A percentile compares a stretch with the other conserved stretches of the same genome.
phyloP scores from a whole-genome alignment of 2,329 filamentous ascomycete species.

The Dryadomyces quercivorus region DNA sequence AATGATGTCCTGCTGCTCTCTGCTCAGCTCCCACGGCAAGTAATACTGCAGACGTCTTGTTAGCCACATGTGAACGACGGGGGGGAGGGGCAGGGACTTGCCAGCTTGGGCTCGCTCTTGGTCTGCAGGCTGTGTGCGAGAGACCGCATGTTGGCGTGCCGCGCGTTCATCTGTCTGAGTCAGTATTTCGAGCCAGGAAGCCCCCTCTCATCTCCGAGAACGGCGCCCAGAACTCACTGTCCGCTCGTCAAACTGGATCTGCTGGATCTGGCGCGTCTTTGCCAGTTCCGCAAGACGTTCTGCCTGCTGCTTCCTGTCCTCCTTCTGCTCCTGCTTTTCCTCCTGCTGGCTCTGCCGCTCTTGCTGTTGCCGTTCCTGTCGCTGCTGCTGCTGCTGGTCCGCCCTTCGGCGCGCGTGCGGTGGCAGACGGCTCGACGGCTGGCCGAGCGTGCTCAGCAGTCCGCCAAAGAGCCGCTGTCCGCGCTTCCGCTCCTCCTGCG shows the following conservation, averaged over 20 bases:
- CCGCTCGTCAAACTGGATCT: conserved; percentile 63
- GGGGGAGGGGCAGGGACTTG: conserved; percentile 30
- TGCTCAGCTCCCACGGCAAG: conserved; percentile 65
- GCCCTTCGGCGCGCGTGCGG: conserved; percentile 60
- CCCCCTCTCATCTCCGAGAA: not conserved
- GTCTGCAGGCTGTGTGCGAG: conserved; percentile 66
- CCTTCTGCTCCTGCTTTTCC: conserved; percentile 23
- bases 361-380: conserved; percentile 48
- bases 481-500: conserved; percentile 69
- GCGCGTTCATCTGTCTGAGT: conserved; percentile 52
- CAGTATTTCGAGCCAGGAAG: conserved; percentile 9
- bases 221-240: conserved; percentile 42
- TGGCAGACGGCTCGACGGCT: conserved; percentile 37
- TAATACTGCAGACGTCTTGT: conserved; percentile 51
- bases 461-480: conserved; percentile 79
- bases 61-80: not conserved
- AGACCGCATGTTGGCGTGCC: conserved; percentile 60
- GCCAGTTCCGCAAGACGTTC: conserved; percentile 54
- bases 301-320: conserved; percentile 55
- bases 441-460: conserved; percentile 64
- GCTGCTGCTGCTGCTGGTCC: conserved; percentile 61
- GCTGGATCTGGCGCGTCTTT: conserved; percentile 51
- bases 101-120: conserved; percentile 57
- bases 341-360: conserved; percentile 39
- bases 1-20: conserved; percentile 58